Evolutionary conservation across 805 yeast species (phyloP), one percentile per base, ranked within the genome.

Genomic region (Nakazawaea ishiwadae): DNA sequence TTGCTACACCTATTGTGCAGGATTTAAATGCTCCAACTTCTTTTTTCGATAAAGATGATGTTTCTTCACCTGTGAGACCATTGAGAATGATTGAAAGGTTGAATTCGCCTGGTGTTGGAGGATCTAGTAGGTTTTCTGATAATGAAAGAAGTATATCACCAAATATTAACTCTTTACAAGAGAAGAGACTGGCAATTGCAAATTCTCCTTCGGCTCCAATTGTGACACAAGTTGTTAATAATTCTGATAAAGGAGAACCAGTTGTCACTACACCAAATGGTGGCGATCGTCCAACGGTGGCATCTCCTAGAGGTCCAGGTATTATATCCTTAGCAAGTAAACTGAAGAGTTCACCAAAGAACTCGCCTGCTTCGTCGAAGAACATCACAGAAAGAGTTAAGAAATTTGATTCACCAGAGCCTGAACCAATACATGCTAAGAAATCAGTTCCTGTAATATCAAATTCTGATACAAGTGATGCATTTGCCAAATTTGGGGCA

Each of bases 21-120:
- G 42, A 33, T 6, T 24, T 31, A 11, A 14, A 33, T 2, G 33
- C 36, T n/a, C 44, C 44, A 9, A 15, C 33, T 23, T 26, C 37
- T 4, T 33, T 37, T 33, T 19, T 33, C 6, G 29, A 33, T 19
- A 31, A 12, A 19, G 49, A 44, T 20, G 54, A 50, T 11, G 31
- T 51, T 7, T 44, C 45, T 12, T 65, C 77, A 5, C 79, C 77
- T 1, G 87, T 79, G 1, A 75, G 84, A 56, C 90, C 90, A 0
- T 64, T 84, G 51, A 77, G 77, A 58, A 80, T 83, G 64, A 73
- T 85, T 0, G 80, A 77, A 53, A 79, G 74, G 51, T 59, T 72
- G 47, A 63, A 58, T 19, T 55, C 57, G 8, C 53, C 51, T 17
- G 51, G 50, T 11, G 40, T 38, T n/a, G 37, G 52, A 28, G 44